Evolutionary conservation across 495 filamentous ascomycete genomes (phyloP).

Genomic region (Tuber umbilicatum): DNA sequence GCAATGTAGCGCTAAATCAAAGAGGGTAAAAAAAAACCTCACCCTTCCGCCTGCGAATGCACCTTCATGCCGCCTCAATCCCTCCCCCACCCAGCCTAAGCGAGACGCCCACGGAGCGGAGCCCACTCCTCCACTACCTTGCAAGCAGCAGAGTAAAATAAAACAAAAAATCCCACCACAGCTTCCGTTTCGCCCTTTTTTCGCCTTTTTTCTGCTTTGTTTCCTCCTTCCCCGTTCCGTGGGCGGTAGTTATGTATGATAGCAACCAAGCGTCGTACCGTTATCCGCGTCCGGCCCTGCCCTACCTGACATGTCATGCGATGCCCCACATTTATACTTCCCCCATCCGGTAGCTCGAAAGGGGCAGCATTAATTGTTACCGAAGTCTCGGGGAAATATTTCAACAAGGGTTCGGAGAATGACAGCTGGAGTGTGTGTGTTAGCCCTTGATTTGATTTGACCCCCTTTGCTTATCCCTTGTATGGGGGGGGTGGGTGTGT

Average conservation of each 20-base stretch:
- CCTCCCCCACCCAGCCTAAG: not conserved
- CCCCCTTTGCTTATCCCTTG: not conserved
- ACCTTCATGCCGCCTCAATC: not conserved
- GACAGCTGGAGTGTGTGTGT: not conserved
- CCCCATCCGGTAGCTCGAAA: not conserved
- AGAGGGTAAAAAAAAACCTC: not conserved
- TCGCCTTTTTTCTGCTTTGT: not conserved
- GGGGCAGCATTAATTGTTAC: not conserved
- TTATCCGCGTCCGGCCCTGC: not conserved
- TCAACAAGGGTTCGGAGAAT: slow-evolving; percentile 1
- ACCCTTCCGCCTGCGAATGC: not conserved
- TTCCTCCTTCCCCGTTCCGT: not conserved
- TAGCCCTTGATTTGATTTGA: not conserved
- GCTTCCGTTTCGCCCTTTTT: not conserved
- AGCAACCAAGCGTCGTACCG: not conserved
- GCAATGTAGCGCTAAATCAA: not conserved
- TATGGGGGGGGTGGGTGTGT: not conserved
- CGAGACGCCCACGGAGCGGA: not conserved
- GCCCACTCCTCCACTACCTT: not conserved
- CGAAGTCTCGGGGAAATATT: not conserved
- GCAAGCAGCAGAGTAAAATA: not conserved
- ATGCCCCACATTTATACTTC: not conserved
- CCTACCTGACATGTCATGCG: not conserved
- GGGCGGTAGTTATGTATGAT: not conserved
- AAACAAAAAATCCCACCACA: not conserved